phyloP scores from a whole-genome alignment of 306 rosid genomes.

The Castanea sativa region DNA sequence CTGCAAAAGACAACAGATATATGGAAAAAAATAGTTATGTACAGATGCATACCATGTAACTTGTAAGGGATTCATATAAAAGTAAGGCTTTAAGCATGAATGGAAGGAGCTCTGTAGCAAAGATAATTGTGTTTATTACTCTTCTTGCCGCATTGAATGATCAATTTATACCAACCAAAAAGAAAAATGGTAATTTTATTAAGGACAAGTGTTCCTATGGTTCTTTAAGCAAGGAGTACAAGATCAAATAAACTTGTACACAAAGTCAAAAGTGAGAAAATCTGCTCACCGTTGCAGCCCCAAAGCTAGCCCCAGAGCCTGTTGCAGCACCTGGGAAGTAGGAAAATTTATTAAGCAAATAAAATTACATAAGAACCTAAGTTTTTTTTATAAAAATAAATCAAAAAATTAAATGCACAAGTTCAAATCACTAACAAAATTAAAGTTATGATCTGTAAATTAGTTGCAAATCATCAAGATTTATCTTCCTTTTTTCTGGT shows the following conservation, averaged over 20 bases:
- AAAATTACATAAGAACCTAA: too few species aligned
- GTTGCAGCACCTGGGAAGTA: slow-evolving; percentile 61
- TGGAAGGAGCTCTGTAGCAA: neutral
- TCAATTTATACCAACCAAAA: neutral
- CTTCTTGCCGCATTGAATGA: neutral
- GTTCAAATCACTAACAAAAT: neutral
- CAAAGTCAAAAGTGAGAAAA: slow-evolving; percentile 11
- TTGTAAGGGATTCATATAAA: slow-evolving; percentile 1
- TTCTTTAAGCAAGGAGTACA: neutral
- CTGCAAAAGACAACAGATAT: slow-evolving; percentile 43
- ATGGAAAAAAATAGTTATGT: slow-evolving; percentile 12
- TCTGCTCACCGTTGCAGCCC: slow-evolving; percentile 63
- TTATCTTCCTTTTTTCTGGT: neutral
- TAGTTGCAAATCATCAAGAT: too few species aligned
- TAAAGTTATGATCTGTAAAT: too few species aligned
- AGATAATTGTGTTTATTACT: neutral
- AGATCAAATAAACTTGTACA: neutral
- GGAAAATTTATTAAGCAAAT: neutral
- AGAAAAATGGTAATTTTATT: neutral
- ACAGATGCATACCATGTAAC: slow-evolving; percentile 18
- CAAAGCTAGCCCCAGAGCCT: slow-evolving; percentile 91
- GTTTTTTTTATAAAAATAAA: too few species aligned
- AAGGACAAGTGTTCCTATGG: neutral
- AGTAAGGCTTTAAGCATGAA: slow-evolving; percentile 1
- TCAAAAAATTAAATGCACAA: neutral